Evolutionary conservation across 2,329 filamentous ascomycete species (phyloP), one percentile per base, ranked within the genome.

Genomic region (Alternaria novae-zelandiae): DNA sequence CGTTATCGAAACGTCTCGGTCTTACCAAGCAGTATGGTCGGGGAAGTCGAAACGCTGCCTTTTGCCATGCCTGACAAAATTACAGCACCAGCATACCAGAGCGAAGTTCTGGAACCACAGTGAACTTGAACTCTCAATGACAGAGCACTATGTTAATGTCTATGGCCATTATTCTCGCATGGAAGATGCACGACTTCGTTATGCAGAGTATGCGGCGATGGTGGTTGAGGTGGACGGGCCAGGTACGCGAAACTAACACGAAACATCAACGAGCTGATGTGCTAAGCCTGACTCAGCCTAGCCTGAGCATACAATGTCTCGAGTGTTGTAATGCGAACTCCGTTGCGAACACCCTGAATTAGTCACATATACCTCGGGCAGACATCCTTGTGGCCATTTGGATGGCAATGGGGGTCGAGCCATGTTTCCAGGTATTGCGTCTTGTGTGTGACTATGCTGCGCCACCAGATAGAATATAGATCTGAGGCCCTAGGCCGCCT

Each of bases 1-100:
- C 70, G 69, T 68, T 63, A 59, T 70, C 64, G 68, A 74, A 67
- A 70, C 69, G 32, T 43, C 36, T 28, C 58, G 49, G 54, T 41
- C 55, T 43, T 25, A 50, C 56, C 56, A 63, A 66, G 61, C n/a
- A 59, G 56, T 55, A 44, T 46, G 64, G 26, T 51, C 51, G 53
- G 43, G 47, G 32, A 32, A 68, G 63, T 41, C 67, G 67, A 71
- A 71, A 71, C 69, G 41, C 21, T 36, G 26, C 45, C 54, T 47
- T 43, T 32, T 20, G 23, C 26, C 20, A 23, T 12, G 26, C 25
- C 54, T 23, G 6, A 23, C 54, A 20, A 47, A 32, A 30, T 26
- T 11, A 45, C 15, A 28, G 28, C 8, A n/a, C 28, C 21, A 20
- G 23, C 21, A 43, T 23, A 17, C 23, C 20, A 25, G 12, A 15